Evolutionary conservation across 1,139 yeast species (phyloP), one percentile per base, ranked within the genome.

Genomic region (Geotrichum reessii): DNA sequence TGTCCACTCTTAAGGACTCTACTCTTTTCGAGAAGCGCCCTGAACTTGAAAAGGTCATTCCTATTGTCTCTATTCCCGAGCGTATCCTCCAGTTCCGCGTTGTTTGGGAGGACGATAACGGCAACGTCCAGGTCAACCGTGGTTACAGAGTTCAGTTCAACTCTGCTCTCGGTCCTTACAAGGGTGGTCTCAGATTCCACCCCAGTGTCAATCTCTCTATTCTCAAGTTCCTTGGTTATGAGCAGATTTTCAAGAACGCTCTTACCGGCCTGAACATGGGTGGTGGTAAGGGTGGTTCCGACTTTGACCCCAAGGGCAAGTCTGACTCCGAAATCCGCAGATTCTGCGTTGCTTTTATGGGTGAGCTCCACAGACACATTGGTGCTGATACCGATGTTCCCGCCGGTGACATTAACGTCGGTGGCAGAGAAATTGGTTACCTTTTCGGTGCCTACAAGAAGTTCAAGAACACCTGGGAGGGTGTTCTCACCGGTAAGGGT

Each of bases 231-330:
- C 83, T 93, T 72, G 99, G 98, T 72, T 93, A 89, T 75, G 99
- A 93, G 81, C 99, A 93, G 80, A 91, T 91, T 76, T 93, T 93
- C 84, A 93, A 93, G 83, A 93, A 93, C 74, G 98, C 99, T 58
- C 82, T 93, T 72, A 93, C 99, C 69, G 98, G 98, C 70, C 83
- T 92, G 71, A 84, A 86, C 83, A 91, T 93, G 88, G 99, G 99
- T 75, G 99, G 99, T 81, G 99, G 97, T 79, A 93, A 93, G 78
- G 99, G 99, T 84, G 99, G 99, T 76, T 82, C 96, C 64, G 97
- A 93, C 79, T 93, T 93, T 78, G 90, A 92, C 79, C 97, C 97
- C 71, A 92, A 92, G 83, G 96, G 93, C 71, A 87, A 86, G 78
- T 81, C 96, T 61, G 95, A 92, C 76, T 76, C 79, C 69, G 99